These are phyloP conservation scores for Dictyostelium capitatum DNA, from an alignment of 78 protist species.

Conservation along the genomic window DNA sequence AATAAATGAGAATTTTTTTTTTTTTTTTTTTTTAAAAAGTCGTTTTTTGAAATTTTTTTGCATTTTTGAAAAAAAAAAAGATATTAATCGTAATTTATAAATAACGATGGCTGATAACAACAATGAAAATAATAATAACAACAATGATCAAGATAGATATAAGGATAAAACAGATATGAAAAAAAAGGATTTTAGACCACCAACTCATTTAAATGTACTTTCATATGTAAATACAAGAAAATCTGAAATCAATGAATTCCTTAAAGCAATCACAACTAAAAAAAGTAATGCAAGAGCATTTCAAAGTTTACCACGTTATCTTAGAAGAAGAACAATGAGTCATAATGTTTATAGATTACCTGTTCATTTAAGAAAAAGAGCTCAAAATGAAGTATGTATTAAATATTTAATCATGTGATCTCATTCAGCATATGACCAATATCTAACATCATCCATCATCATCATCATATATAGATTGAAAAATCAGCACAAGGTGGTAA, in stretches of 20 bases:
- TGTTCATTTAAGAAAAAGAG: conserved; percentile 60
- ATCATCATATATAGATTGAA: conserved; percentile 11
- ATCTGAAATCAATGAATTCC: conserved; percentile 13
- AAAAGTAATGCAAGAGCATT: conserved; percentile 71
- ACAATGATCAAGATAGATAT: background rate
- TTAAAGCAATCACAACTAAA: conserved; percentile 9
- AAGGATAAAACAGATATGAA: background rate
- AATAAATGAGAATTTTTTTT: background rate
- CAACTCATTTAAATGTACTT: background rate
- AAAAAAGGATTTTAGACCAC: conserved; percentile 14
- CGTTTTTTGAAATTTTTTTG: background rate
- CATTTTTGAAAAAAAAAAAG: background rate
- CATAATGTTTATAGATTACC: conserved; percentile 86
- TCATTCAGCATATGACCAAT: too few species aligned
- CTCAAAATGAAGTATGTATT: conserved; percentile 58
- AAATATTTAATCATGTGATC: too few species aligned
- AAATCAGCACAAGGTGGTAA: conserved; percentile 19
- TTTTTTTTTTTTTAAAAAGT: background rate
- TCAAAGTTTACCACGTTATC: conserved; percentile 89
- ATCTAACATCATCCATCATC: too few species aligned
- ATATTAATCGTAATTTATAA: too few species aligned
- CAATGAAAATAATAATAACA: background rate
- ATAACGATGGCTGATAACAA: background rate
- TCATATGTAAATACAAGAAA: conserved; percentile 35
- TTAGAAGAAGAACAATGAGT: conserved; percentile 90